Conservation (phyloP, 352 stramenopile genomes). For the Pythium dissimile region DNA sequence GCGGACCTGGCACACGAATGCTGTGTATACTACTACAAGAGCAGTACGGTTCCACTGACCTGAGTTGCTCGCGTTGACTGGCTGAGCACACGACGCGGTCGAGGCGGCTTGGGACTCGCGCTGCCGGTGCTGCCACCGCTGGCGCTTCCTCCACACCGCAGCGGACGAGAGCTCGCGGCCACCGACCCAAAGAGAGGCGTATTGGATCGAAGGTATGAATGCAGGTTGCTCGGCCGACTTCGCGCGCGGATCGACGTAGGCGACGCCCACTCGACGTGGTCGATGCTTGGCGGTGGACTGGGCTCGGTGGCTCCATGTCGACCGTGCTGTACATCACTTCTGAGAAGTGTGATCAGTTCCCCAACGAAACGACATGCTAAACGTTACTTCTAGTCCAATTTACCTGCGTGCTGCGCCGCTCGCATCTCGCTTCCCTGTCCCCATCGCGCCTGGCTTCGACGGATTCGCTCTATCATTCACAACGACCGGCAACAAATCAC, state of each 20-base stretch:
- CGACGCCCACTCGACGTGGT: conserved; percentile 29
- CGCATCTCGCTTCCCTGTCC: conserved; percentile 8
- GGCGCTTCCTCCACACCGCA: neutral
- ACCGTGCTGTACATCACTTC: conserved; percentile 1
- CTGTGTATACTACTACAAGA: too few relatives aligned
- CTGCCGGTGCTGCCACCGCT: conserved; percentile 14
- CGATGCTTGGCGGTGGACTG: neutral
- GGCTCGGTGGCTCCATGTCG: neutral
- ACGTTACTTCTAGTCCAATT: neutral
- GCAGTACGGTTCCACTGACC: conserved; percentile 3
- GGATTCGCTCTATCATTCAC: conserved; percentile 20
- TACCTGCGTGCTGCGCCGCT: conserved; percentile 8
- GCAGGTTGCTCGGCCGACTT: conserved; percentile 45
- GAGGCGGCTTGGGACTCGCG: conserved; percentile 10
- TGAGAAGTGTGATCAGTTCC: too few relatives aligned
- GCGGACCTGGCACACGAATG: too few relatives aligned
- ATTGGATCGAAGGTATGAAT: conserved; percentile 28
- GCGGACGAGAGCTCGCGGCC: conserved; percentile 16
- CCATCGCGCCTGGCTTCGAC: neutral
- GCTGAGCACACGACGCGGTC: neutral
- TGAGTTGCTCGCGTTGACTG: conserved; percentile 22
- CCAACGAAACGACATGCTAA: neutral
- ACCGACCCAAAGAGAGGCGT: conserved; percentile 28
- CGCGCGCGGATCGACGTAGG: conserved; percentile 35
- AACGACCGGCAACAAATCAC: conserved; percentile 25